phyloP scores from a whole-genome alignment of 441 rosid genomes.

The Pelargonium australe region DNA sequence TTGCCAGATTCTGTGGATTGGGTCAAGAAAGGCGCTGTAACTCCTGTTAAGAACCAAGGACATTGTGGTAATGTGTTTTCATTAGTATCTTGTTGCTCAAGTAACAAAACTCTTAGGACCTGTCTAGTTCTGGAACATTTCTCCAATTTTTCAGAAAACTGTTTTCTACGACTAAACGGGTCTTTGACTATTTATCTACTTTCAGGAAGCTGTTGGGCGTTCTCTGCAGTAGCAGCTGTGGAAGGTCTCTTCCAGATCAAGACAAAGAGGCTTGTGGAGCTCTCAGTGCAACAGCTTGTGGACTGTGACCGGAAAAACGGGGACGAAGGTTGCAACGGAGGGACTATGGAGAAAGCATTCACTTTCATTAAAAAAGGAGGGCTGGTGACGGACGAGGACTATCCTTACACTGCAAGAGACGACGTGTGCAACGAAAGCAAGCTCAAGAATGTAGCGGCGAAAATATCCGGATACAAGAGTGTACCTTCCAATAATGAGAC shows the following conservation, averaged over 20 bases:
- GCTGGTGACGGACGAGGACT: background rate
- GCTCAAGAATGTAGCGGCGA: background rate
- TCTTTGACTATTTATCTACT: background rate
- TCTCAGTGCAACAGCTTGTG: background rate
- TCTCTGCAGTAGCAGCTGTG: background rate
- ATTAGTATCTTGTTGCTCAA: background rate
- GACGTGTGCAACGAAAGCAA: background rate
- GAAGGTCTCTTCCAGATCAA: background rate
- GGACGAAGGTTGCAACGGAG: conserved; percentile 4
- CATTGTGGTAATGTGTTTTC: background rate
- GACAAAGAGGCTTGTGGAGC: background rate
- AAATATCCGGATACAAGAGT: background rate
- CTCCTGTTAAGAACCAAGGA: background rate
- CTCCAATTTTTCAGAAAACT: no score
- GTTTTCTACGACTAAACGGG: no score
- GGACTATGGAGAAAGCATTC: background rate
- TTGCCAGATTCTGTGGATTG: background rate
- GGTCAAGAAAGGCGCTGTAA: background rate
- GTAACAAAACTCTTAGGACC: no score
- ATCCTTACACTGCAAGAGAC: background rate
- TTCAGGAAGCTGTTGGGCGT: conserved; percentile 6
- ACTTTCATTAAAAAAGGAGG: background rate
- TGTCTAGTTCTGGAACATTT: no score
- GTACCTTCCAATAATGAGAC: background rate
- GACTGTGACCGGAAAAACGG: background rate